A percentile compares a stretch with the other conserved stretches of the same genome.
Conservation (phyloP, 192 early-diverging fungal genomes). For the Coemansia umbellata region DNA sequence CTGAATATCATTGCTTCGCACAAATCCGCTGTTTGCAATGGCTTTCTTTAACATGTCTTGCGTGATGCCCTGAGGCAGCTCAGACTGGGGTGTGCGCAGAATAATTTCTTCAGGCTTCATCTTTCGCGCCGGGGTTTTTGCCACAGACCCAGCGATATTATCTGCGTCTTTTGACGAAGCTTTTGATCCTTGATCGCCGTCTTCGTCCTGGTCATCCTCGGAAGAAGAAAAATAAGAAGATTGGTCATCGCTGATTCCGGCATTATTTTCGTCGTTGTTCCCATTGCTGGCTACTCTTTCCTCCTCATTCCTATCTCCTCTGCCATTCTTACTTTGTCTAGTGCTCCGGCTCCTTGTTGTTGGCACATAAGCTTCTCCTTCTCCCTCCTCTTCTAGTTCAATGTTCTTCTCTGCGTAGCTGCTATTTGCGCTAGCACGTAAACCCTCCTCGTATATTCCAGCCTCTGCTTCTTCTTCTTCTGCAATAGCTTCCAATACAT, state of each 20-base stretch:
- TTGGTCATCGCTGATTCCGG: not conserved
- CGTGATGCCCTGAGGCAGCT: constrained; percentile 44
- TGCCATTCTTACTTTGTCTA: too few species aligned
- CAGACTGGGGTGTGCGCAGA: constrained; percentile 37
- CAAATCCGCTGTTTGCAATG: constrained; percentile 48
- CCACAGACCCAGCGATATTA: not conserved
- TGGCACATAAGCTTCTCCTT: not conserved
- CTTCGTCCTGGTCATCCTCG: not conserved
- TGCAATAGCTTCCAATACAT: not conserved
- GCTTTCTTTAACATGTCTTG: constrained; percentile 48
- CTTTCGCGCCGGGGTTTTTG: not conserved
- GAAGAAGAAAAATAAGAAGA: not conserved
- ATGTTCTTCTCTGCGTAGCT: not conserved
- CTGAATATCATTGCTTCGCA: constrained; percentile 35
- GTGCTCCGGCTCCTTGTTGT: not conserved
- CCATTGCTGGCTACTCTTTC: constrained; percentile 1
- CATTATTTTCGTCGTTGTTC: not conserved
- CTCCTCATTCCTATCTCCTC: constrained; percentile 4
- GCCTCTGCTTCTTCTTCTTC: not conserved
- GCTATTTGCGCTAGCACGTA: not conserved
- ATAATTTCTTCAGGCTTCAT: constrained; percentile 25
- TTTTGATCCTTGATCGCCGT: not conserved
- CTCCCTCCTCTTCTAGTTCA: not conserved
- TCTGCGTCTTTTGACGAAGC: too few species aligned
- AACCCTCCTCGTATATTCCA: not conserved